phyloP scores from a whole-genome alignment of 2,329 filamentous ascomycete species.

The Pyricularia grisea region DNA sequence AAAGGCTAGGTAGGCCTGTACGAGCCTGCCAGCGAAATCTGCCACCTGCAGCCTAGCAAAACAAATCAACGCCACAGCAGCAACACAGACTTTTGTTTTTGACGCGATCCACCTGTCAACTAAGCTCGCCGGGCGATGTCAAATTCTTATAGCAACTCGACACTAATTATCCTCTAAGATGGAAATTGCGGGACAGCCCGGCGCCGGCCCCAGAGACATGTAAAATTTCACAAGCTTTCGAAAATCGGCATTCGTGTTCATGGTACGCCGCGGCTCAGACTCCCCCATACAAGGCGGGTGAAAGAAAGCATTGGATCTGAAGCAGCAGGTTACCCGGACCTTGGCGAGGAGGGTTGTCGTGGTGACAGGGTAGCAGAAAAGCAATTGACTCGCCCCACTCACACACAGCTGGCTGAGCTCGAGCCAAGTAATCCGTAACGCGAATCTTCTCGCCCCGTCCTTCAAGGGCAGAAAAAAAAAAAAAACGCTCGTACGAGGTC shows the following conservation, averaged over 20 bases:
- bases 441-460: not conserved
- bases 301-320: not conserved
- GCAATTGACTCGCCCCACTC: slow-evolving; percentile 1
- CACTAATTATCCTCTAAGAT: not conserved
- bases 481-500: not conserved
- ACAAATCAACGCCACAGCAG: not conserved
- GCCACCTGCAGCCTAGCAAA: not conserved
- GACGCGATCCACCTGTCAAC: not conserved
- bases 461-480: not conserved
- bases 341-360: not conserved
- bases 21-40: not conserved
- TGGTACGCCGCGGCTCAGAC: no score
- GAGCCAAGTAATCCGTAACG: not conserved
- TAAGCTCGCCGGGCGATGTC: not conserved
- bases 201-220: not conserved
- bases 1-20: not conserved
- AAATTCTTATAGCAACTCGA: not conserved
- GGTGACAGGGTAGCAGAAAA: not conserved
- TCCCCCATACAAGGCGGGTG: not conserved
- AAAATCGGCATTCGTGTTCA: not conserved
- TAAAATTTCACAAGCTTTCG: not conserved
- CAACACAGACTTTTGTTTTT: not conserved
- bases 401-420: not conserved
- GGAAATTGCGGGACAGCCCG: not conserved
- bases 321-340: not conserved